These are phyloP conservation scores for Diplotaxis tenuifolia DNA, from an alignment of 345 rosid species.

Conservation along the genomic window DNA sequence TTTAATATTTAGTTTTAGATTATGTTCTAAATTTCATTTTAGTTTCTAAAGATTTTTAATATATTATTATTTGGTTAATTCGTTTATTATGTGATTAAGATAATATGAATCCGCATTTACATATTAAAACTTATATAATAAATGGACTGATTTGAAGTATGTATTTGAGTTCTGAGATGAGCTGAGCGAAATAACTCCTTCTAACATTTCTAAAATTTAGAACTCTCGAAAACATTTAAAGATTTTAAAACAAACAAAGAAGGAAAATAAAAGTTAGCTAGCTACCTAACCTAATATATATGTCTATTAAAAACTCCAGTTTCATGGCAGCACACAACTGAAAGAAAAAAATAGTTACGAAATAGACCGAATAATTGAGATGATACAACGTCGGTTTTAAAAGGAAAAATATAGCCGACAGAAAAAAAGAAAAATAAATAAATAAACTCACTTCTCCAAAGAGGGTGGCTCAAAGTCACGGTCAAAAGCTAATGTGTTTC, in stretches of 20 bases:
- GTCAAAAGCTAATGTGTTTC: conserved; percentile 33
- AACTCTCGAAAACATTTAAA: background rate
- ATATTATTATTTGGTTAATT: too few species aligned
- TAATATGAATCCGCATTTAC: too few species aligned
- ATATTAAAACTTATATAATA: too few species aligned
- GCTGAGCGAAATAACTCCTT: too few species aligned
- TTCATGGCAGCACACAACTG: conserved; percentile 29
- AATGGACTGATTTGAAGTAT: too few species aligned
- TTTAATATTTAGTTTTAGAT: too few species aligned
- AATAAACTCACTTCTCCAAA: conserved; percentile 8
- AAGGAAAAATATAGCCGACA: background rate
- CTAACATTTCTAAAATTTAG: background rate
- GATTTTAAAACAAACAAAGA: background rate
- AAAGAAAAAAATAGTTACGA: conserved; percentile 6
- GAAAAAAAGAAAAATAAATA: background rate
- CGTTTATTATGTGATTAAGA: too few species aligned
- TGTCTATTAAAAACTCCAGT: conserved; percentile 20
- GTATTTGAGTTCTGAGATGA: too few species aligned
- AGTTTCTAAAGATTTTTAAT: too few species aligned
- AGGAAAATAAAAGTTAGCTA: conserved; percentile 1
- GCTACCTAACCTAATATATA: conserved; percentile 34
- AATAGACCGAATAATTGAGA: conserved; percentile 29
- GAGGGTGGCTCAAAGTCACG: conserved; percentile 39
- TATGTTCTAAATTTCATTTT: too few species aligned
- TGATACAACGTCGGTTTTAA: conserved; percentile 29